Evolutionary conservation across 768 basidiomycete genomes (phyloP).

Genomic region (Mycena chlorophos): DNA sequence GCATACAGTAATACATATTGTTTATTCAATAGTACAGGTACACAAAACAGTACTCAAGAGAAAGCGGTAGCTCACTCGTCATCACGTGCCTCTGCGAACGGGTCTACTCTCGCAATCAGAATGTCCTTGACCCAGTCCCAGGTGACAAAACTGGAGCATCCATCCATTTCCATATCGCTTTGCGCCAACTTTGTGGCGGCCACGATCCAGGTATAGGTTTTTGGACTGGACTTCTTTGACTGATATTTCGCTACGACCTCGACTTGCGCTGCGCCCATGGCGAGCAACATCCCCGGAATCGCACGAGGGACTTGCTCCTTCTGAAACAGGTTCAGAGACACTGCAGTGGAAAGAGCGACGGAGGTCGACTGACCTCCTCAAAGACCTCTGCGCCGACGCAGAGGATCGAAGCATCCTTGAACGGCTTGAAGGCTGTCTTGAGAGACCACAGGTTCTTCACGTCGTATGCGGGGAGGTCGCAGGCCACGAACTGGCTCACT

Average conservation of each 20-base stretch:
- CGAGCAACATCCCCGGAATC: conserved; percentile 67
- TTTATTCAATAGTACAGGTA: too few relatives aligned
- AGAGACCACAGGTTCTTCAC: conserved; percentile 61
- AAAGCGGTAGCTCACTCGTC: too few relatives aligned
- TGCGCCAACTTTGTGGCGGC: conserved; percentile 45
- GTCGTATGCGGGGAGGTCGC: conserved; percentile 44
- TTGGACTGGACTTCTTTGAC: conserved; percentile 38
- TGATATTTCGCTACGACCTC: conserved; percentile 59
- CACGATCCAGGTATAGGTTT: conserved; percentile 61
- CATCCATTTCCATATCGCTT: conserved; percentile 31
- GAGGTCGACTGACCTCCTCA: conserved; percentile 44
- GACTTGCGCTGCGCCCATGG: conserved; percentile 75
- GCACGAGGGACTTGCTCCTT: conserved; percentile 11
- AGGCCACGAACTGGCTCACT: conserved; percentile 48
- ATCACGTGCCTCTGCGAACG: background rate
- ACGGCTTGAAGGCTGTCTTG: conserved; percentile 56
- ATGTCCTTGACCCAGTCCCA: conserved; percentile 79
- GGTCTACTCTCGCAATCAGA: conserved; percentile 48
- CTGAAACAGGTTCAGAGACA: conserved; percentile 32
- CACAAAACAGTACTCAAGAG: too few relatives aligned
- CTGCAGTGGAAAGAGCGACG: background rate
- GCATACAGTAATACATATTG: background rate
- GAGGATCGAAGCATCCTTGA: conserved; percentile 55
- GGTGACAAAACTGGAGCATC: conserved; percentile 38
- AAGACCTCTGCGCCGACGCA: conserved; percentile 61